Conservation (phyloP, 495 filamentous ascomycete genomes). For the Talaromyces wortmannii region DNA sequence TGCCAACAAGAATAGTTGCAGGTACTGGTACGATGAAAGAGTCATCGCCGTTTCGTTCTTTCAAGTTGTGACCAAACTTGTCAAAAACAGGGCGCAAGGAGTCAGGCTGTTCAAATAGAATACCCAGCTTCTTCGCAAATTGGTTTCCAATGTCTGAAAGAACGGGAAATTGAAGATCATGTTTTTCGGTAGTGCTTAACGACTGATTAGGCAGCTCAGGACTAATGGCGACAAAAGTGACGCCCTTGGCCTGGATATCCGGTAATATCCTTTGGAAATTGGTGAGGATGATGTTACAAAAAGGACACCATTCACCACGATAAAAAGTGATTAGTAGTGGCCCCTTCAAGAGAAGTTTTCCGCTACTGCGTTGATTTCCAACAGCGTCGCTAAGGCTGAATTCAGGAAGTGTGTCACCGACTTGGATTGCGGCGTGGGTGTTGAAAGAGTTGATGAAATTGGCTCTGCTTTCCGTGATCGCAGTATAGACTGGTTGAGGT, state of each 20-base stretch:
- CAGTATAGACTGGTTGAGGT: background rate
- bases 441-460: conserved; percentile 9
- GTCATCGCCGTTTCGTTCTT: conserved; percentile 19
- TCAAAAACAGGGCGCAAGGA: conserved; percentile 15
- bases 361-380: conserved; percentile 16
- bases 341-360: conserved; percentile 21
- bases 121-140: conserved; percentile 23
- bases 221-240: conserved; percentile 30
- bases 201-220: conserved; percentile 27
- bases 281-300: conserved; percentile 27
- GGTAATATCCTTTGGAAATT: conserved; percentile 19
- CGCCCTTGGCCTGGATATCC: conserved; percentile 23
- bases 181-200: conserved; percentile 21
- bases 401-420: conserved; percentile 18
- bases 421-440: conserved; percentile 15
- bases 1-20: conserved; percentile 24
- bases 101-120: conserved; percentile 19
- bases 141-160: conserved; percentile 29
- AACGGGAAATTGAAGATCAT: conserved; percentile 26
- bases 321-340: conserved; percentile 36
- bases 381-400: conserved; percentile 21
- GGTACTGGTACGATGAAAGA: conserved; percentile 23
- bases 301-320: conserved; percentile 37
- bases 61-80: conserved; percentile 12
- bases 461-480: background rate